Evolutionary conservation across 208 protist species (phyloP).

Genomic region (Trypanosoma conorhini): DNA sequence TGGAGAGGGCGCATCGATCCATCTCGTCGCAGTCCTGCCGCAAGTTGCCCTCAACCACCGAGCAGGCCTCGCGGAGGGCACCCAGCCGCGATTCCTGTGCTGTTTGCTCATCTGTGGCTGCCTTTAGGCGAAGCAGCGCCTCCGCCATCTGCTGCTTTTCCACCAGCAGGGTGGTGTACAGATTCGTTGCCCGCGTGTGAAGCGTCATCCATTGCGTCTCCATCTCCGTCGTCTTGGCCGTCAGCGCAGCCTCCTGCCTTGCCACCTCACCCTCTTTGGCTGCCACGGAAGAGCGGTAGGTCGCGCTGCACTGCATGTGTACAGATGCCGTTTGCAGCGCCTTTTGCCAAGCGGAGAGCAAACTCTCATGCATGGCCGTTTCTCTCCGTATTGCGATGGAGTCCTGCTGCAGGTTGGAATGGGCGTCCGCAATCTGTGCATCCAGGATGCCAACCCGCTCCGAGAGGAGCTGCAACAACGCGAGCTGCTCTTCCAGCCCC

Average conservation of each 20-base stretch:
- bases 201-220: constrained; percentile 9
- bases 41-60: constrained; percentile 1
- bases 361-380: constrained; percentile 10
- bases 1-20: not conserved
- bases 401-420: constrained; percentile 11
- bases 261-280: not conserved
- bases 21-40: constrained; percentile 14
- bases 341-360: constrained; percentile 19
- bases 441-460: constrained; percentile 12
- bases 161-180: not conserved
- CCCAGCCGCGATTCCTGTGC: not conserved
- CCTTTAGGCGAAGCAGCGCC: not conserved
- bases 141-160: constrained; percentile 9
- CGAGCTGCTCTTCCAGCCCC: constrained; percentile 7
- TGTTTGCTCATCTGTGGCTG: not conserved
- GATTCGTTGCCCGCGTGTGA: constrained; percentile 7
- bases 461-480: constrained; percentile 5
- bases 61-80: constrained; percentile 1
- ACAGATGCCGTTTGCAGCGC: constrained; percentile 2
- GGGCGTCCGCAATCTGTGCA: constrained; percentile 1
- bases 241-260: constrained; percentile 15
- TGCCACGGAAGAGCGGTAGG: not conserved
- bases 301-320: constrained; percentile 9
- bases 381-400: not conserved
- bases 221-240: constrained; percentile 8